Conservation (phyloP, 208 protist species). For the Lotmaria passim region DNA sequence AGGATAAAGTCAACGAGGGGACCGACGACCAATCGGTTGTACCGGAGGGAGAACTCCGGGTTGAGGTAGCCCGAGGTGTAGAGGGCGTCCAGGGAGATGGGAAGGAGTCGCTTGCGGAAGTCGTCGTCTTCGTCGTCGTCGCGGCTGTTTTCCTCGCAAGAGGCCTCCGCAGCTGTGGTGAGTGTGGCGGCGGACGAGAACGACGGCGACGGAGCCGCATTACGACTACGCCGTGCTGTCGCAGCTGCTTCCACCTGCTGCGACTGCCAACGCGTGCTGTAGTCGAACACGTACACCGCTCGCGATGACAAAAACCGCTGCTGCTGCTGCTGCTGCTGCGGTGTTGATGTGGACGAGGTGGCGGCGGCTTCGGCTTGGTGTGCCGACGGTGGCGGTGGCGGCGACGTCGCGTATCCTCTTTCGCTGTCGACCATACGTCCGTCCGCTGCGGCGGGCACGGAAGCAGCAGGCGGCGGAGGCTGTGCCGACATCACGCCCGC, state of each 20-base stretch:
- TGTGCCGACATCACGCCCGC: background rate
- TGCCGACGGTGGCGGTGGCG: background rate
- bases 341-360: background rate
- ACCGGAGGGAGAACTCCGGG: constrained; percentile 49
- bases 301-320: background rate
- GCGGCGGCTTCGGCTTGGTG: background rate
- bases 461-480: background rate
- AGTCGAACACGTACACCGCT: constrained; percentile 24
- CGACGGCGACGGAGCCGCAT: background rate
- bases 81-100: constrained; percentile 50
- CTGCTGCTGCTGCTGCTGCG: constrained; percentile 11
- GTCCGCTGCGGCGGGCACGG: no score
- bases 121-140: constrained; percentile 11
- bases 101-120: constrained; percentile 37
- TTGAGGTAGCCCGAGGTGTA: constrained; percentile 53
- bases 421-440: no score
- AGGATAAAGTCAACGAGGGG: constrained; percentile 54
- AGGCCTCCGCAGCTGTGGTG: background rate
- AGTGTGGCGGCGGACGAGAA: background rate
- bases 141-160: background rate
- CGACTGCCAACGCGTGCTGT: constrained; percentile 30
- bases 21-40: constrained; percentile 49
- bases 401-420: background rate
- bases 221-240: background rate
- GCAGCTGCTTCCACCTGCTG: no score